Evolutionary conservation across 208 protist species (phyloP).

Genomic region (Trypanosoma lewisi): DNA sequence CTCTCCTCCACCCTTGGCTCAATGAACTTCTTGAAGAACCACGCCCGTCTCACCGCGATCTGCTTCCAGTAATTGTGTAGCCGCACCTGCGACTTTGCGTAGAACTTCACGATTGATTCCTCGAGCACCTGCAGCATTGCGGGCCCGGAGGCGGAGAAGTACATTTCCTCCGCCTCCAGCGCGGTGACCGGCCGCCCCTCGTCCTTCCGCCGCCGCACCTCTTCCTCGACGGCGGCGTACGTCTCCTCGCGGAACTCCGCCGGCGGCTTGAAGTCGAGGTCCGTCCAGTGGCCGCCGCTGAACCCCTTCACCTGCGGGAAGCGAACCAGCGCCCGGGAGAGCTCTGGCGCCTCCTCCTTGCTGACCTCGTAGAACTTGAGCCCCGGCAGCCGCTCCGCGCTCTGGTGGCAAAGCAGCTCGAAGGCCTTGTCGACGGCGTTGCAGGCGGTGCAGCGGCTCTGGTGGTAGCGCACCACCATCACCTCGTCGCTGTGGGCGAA

Average conservation of each 20-base stretch:
- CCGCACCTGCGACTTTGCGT: conserved; percentile 69
- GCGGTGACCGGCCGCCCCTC: conserved; percentile 63
- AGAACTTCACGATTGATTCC: conserved; percentile 67
- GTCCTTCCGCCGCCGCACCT: conserved; percentile 53
- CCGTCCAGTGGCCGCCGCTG: conserved; percentile 76
- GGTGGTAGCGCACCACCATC: conserved; percentile 83
- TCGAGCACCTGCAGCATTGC: conserved; percentile 76
- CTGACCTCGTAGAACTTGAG: conserved; percentile 81
- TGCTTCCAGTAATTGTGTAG: conserved; percentile 90
- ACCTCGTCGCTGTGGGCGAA: conserved; percentile 72
- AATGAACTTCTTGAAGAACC: conserved; percentile 81
- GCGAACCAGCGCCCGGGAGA: conserved; percentile 68
- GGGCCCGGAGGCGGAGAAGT: conserved; percentile 71
- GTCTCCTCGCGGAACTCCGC: conserved; percentile 66
- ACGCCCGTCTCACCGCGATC: conserved; percentile 66
- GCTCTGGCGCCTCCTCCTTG: conserved; percentile 56
- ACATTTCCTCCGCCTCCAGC: conserved; percentile 87
- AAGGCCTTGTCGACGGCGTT: conserved; percentile 82
- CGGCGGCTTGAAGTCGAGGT: conserved; percentile 85
- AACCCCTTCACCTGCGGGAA: conserved; percentile 86
- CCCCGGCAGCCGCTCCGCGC: conserved; percentile 37
- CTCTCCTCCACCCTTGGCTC: conserved; percentile 69
- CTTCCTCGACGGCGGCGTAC: conserved; percentile 57
- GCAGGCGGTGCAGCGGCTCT: conserved; percentile 80
- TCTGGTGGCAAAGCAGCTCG: conserved; percentile 78